phyloP scores from a whole-genome alignment of 75 land plant genomes.

The Cunninghamia lanceolata region DNA sequence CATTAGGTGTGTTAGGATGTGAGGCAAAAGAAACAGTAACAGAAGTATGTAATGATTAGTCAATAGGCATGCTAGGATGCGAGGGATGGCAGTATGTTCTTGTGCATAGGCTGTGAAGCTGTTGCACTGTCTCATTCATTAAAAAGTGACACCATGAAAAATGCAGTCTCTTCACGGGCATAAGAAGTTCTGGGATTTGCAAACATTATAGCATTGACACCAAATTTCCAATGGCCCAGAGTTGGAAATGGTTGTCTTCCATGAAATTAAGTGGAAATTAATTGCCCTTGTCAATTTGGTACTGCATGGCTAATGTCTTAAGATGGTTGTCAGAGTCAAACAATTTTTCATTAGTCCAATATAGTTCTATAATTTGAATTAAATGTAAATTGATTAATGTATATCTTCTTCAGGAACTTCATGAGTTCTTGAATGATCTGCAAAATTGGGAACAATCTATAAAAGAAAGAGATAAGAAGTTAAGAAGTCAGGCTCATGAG shows the following conservation, averaged over 20 bases:
- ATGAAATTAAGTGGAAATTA: neutral
- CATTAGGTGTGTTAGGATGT: neutral
- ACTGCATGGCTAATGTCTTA: neutral
- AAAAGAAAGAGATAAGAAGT: constrained; percentile 62
- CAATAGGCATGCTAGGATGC: neutral
- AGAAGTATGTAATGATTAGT: neutral
- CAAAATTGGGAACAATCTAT: constrained; percentile 71
- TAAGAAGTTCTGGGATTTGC: neutral
- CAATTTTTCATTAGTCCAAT: neutral
- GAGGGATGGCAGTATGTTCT: neutral
- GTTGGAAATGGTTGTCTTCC: neutral
- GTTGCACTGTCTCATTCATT: neutral
- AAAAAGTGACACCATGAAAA: neutral
- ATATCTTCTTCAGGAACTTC: constrained; percentile 52
- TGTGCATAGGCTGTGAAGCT: neutral
- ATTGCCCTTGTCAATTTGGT: neutral
- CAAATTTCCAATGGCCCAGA: neutral
- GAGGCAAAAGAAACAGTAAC: neutral
- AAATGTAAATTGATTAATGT: neutral
- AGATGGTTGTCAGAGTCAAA: neutral
- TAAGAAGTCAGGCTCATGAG: constrained; percentile 25
- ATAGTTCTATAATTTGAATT: neutral
- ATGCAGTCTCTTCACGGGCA: neutral
- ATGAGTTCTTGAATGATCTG: constrained; percentile 74
- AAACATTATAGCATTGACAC: neutral